Base-by-base conservation (phyloP, 2,329 filamentous ascomycete genomes). In the Paraphoma chrysanthemicola region DNA sequence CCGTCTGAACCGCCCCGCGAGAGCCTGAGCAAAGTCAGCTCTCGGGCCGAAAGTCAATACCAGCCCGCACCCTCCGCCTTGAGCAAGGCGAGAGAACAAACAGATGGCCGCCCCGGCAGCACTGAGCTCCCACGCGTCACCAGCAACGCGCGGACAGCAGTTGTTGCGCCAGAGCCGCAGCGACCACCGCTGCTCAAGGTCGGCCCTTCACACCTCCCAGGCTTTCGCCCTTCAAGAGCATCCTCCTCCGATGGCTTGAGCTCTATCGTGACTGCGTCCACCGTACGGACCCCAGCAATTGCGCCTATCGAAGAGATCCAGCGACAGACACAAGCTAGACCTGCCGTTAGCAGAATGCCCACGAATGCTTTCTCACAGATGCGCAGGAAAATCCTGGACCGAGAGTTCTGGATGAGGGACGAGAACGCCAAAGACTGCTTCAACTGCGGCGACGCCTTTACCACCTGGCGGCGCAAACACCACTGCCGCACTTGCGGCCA, bases 381-480 rank as follows among this genome's bases (percentile, higher is more conserved):
- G 82, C 88, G 90, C 60, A 91, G 92, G 68, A 93, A 94, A 70
- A 89, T 99, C 7, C 80, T 98, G 44, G 96, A 91, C 74, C 95
- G 93, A 70, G 93, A 98, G 66, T 98, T 97, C 68, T 98, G 94
- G 95, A 99, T 99, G 95, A 91, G 93, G 57, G 95, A 99, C 73
- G 95, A 98, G 71, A 97, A 96, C 60, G 96, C 94, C 57, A 98
- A 96, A 73, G 94, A 97, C 68, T 99, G 95, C 71, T 99, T 97
- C 73, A 86, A 92, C 44, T 99, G 95, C 69, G 92, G 92, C 44
- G 90, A 92, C 56, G 86, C 91, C 1, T 99, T 99, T 71, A 93
- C 92, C 0, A 95, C 94, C 1, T 98, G 98, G 73, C 87, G 95
- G 56, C 88, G 95, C 63, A 99, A 99, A 73, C 95, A 99, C 75